phyloP scores from a whole-genome alignment of 164 flowering plant genomes.

The Euptelea pleiosperma region DNA sequence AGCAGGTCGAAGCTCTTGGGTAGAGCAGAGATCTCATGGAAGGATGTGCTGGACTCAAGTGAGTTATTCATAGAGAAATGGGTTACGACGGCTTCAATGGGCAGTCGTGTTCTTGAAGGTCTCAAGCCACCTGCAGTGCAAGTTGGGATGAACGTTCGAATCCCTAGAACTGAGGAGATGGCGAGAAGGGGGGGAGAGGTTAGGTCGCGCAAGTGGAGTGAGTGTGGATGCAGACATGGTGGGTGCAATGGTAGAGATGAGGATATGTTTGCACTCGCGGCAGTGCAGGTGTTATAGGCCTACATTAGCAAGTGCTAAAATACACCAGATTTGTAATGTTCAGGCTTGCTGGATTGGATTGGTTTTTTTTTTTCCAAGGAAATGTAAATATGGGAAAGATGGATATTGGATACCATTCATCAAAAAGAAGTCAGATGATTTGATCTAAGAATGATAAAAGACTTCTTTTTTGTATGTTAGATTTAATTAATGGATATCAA shows the following conservation, averaged over 20 bases:
- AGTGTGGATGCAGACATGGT: constrained; percentile 26
- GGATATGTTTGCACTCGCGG: constrained; percentile 25
- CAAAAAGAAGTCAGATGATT: too few species aligned
- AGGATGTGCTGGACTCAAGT: constrained; percentile 38
- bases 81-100: constrained; percentile 15
- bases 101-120: neutral
- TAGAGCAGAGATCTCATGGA: constrained; percentile 57
- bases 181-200: neutral
- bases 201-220: constrained; percentile 11
- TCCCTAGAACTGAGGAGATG: neutral
- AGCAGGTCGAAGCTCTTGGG: constrained; percentile 47
- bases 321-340: too few species aligned
- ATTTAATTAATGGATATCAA: too few species aligned
- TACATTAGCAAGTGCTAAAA: too few species aligned
- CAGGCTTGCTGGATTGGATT: too few species aligned
- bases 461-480: too few species aligned
- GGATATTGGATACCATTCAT: too few species aligned
- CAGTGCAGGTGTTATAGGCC: constrained; percentile 11
- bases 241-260: constrained; percentile 22
- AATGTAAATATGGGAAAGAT: too few species aligned
- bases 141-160: constrained; percentile 18
- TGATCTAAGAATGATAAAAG: too few species aligned
- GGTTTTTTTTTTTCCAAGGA: too few species aligned
- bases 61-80: constrained; percentile 49
- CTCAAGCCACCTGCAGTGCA: constrained; percentile 23